Evolutionary conservation across 2,329 filamentous ascomycete species (phyloP).

Genomic region (Cladophialophora yegresii): DNA sequence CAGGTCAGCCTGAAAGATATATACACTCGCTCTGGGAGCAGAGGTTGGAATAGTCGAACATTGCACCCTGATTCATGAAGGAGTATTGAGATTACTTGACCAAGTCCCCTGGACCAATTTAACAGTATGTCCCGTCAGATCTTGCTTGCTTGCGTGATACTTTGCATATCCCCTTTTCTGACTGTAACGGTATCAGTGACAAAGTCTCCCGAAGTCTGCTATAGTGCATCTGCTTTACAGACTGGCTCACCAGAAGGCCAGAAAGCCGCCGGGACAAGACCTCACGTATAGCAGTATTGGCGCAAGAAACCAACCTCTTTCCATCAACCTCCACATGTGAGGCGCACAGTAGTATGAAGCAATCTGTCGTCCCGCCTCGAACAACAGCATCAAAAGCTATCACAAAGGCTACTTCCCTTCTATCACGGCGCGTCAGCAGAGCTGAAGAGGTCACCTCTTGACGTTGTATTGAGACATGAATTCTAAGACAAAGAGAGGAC

Average conservation of each 20-base stretch:
- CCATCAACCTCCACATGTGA: neutral
- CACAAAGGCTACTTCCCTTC: constrained; percentile 3
- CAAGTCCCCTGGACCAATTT: too few species aligned
- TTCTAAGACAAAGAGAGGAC: too few species aligned
- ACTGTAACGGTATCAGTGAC: neutral
- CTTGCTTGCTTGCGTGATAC: constrained; percentile 2
- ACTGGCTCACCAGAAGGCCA: constrained; percentile 1
- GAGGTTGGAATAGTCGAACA: too few species aligned
- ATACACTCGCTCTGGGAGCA: neutral
- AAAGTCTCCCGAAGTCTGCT: constrained; percentile 3
- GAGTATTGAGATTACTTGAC: too few species aligned
- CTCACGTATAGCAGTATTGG: neutral
- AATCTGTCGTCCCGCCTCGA: constrained; percentile 8
- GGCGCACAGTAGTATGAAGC: neutral
- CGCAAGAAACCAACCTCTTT: too few species aligned
- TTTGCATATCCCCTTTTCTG: neutral
- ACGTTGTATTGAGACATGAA: too few species aligned
- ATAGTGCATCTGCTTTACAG: neutral
- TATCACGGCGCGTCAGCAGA: too few species aligned
- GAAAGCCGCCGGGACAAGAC: neutral
- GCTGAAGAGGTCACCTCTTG: too few species aligned
- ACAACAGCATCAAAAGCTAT: constrained; percentile 11
- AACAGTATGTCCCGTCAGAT: neutral
- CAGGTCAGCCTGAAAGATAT: constrained; percentile 3
- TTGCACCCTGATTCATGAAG: neutral